Evolutionary conservation across 352 stramenopile species (phyloP).

Genomic region (Pythium dissotocum): DNA sequence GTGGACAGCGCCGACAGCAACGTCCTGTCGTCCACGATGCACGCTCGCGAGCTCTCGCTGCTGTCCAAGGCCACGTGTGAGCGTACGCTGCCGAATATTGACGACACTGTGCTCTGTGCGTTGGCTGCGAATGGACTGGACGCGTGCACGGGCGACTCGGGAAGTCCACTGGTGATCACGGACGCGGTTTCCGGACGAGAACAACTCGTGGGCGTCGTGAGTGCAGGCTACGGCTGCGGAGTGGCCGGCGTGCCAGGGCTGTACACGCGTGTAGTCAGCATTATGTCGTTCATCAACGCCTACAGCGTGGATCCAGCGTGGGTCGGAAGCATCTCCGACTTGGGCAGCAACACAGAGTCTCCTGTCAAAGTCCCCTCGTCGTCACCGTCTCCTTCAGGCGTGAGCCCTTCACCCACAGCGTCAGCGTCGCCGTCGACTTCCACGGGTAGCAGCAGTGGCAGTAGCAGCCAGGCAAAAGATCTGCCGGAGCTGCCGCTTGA

Average conservation of each 20-base stretch:
- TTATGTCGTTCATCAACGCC: conserved; percentile 33
- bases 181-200: conserved; percentile 13
- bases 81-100: conserved; percentile 26
- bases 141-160: conserved; percentile 43
- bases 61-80: conserved; percentile 27
- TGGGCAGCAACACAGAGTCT: not conserved
- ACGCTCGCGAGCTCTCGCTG: conserved; percentile 27
- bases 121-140: conserved; percentile 26
- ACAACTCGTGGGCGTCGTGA: conserved; percentile 36
- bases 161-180: conserved; percentile 32
- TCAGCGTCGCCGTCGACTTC: not conserved
- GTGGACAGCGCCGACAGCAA: conserved; percentile 16
- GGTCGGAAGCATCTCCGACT: not conserved
- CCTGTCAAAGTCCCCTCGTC: not conserved
- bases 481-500: conserved; percentile 20
- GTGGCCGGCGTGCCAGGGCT: conserved; percentile 35
- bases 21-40: conserved; percentile 27
- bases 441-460: not conserved
- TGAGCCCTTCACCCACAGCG: not conserved
- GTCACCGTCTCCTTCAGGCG: not conserved
- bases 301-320: conserved; percentile 23
- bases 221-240: conserved; percentile 40
- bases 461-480: not conserved
- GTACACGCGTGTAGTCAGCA: conserved; percentile 35
- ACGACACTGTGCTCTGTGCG: conserved; percentile 36